phyloP scores from a whole-genome alignment of 805 yeast genomes.

The Debaryomyces hansenii region DNA sequence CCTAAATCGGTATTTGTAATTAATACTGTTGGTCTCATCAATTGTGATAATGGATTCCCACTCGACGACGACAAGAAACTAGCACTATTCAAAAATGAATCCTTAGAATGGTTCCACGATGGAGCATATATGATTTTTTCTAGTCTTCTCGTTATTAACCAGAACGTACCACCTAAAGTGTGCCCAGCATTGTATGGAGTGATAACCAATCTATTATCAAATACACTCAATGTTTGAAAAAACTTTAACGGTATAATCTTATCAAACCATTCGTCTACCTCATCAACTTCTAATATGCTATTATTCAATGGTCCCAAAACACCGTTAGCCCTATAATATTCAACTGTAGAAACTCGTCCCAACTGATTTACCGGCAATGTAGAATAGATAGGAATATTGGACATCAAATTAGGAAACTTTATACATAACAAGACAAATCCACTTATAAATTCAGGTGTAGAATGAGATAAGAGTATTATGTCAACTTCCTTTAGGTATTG shows the following conservation, averaged over 20 bases:
- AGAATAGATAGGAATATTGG: slow-evolving; percentile 74
- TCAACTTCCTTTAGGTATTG: slow-evolving; percentile 49
- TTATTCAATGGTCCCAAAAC: slow-evolving; percentile 67
- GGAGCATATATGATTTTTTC: slow-evolving; percentile 88
- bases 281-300: slow-evolving; percentile 62
- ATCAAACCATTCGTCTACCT: slow-evolving; percentile 81
- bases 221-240: slow-evolving; percentile 67
- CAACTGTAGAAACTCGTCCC: slow-evolving; percentile 85
- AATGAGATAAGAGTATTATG: slow-evolving; percentile 79
- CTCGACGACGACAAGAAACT: slow-evolving; percentile 30
- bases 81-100: slow-evolving; percentile 64
- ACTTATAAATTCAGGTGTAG: slow-evolving; percentile 76
- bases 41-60: slow-evolving; percentile 63
- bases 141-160: slow-evolving; percentile 71
- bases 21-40: slow-evolving; percentile 78
- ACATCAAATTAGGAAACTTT: slow-evolving; percentile 53
- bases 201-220: slow-evolving; percentile 63
- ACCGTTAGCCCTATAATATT: slow-evolving; percentile 71
- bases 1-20: slow-evolving; percentile 74
- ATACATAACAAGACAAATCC: slow-evolving; percentile 70
- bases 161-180: slow-evolving; percentile 88
- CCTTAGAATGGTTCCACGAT: slow-evolving; percentile 93
- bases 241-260: slow-evolving; percentile 68
- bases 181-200: slow-evolving; percentile 93
- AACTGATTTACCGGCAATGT: slow-evolving; percentile 88